Percentiles rank a stretch among this genome's conserved stretches.
Evolutionary conservation across 495 filamentous ascomycete species (phyloP).

Genomic region (Talaromyces borbonicus): DNA sequence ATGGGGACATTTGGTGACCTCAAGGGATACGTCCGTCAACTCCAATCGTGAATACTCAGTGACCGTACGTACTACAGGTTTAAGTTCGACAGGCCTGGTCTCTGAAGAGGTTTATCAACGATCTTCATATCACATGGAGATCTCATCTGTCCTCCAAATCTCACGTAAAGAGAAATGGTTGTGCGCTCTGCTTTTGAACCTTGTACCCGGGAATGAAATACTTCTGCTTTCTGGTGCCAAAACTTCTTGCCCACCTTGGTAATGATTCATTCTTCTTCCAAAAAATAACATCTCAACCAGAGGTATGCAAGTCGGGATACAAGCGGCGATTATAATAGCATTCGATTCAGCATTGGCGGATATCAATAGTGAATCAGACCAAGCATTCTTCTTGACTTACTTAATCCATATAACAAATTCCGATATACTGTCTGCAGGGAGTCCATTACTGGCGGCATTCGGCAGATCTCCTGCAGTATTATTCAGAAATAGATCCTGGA

Average conservation of each 20-base stretch:
- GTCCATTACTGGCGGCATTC: slow-evolving; percentile 21
- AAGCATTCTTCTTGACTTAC: slow-evolving; percentile 13
- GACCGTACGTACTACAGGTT: no score
- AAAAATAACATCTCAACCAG: slow-evolving; percentile 24
- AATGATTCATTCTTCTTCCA: not conserved
- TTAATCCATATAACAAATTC: slow-evolving; percentile 35
- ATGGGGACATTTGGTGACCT: no score
- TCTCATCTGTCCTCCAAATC: no score
- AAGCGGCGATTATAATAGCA: slow-evolving; percentile 37
- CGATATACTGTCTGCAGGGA: slow-evolving; percentile 14
- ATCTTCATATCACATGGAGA: no score
- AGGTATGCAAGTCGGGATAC: slow-evolving; percentile 36
- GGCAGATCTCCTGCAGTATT: slow-evolving; percentile 34
- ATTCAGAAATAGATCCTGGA: slow-evolving; percentile 26
- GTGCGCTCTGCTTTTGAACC: no score
- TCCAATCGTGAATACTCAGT: no score
- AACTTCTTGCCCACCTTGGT: not conserved
- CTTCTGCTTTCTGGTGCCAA: no score
- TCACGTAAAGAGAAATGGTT: no score
- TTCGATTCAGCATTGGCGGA: slow-evolving; percentile 31
- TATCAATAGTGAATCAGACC: not conserved
- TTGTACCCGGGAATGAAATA: no score
- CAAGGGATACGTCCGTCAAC: no score
- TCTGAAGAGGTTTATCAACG: no score
- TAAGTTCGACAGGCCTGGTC: no score